Conservation (phyloP, 371 early-diverging fungal genomes). For the Lichtheimia ramosa region DNA sequence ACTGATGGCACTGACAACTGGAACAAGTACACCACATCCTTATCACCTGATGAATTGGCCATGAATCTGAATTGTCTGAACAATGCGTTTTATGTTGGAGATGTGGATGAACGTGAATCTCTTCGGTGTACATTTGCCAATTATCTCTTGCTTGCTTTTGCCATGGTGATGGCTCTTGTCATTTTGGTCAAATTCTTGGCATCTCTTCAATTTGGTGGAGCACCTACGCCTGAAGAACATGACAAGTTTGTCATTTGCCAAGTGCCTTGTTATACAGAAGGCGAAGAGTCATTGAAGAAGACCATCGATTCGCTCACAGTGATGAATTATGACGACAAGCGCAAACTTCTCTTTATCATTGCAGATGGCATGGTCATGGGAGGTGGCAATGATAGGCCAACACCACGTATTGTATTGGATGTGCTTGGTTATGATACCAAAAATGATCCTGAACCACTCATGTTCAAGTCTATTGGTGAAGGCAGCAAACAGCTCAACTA, state of each 20-base stretch:
- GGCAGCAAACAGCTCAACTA: constrained; percentile 91
- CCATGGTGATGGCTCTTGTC: constrained; percentile 79
- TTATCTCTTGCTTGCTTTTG: constrained; percentile 80
- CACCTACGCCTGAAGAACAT: constrained; percentile 78
- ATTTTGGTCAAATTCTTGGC: constrained; percentile 92
- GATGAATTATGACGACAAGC: constrained; percentile 92
- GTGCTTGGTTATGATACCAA: constrained; percentile 90
- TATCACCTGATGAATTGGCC: constrained; percentile 36
- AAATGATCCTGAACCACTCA: constrained; percentile 87
- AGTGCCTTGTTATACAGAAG: constrained; percentile 86
- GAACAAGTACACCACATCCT: constrained; percentile 41
- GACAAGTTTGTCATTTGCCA: constrained; percentile 92
- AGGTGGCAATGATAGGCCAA: constrained; percentile 95
- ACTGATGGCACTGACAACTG: constrained; percentile 66
- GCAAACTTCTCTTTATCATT: constrained; percentile 93
- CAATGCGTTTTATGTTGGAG: constrained; percentile 86
- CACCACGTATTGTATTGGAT: constrained; percentile 95
- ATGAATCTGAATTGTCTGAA: constrained; percentile 72
- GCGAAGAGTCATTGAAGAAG: constrained; percentile 70
- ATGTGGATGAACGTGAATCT: constrained; percentile 82
- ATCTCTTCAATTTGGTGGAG: constrained; percentile 75
- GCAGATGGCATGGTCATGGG: constrained; percentile 95
- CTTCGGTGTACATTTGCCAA: constrained; percentile 86
- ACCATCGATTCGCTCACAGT: constrained; percentile 96
- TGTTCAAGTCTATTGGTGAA: constrained; percentile 92